Percentiles rank a stretch among this genome's conserved stretches.
Evolutionary conservation across 495 filamentous ascomycete species (phyloP).

Genomic region (Annulohypoxylon nitens): DNA sequence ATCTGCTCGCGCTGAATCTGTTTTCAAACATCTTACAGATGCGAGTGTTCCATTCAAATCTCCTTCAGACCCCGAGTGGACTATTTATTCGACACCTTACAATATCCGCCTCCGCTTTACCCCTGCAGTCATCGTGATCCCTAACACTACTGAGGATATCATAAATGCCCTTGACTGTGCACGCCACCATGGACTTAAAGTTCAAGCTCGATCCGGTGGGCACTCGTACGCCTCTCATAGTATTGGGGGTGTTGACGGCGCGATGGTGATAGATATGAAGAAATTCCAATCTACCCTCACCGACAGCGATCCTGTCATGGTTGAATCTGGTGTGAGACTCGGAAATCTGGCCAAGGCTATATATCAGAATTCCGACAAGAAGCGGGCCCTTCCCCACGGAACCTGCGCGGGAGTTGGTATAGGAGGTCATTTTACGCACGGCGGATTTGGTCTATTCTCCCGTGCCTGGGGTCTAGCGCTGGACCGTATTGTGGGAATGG

Average conservation of each 20-base stretch:
- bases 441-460: slow-evolving; percentile 73
- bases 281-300: slow-evolving; percentile 51
- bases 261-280: slow-evolving; percentile 65
- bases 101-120: slow-evolving; percentile 69
- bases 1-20: neutral
- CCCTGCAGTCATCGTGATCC: slow-evolving; percentile 69
- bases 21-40: neutral
- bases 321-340: slow-evolving; percentile 70
- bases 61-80: slow-evolving; percentile 46
- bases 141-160: slow-evolving; percentile 63
- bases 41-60: slow-evolving; percentile 5
- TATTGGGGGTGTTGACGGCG: slow-evolving; percentile 62
- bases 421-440: slow-evolving; percentile 77
- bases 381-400: slow-evolving; percentile 72
- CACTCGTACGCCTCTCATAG: slow-evolving; percentile 76
- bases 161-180: slow-evolving; percentile 65
- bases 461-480: slow-evolving; percentile 74
- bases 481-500: slow-evolving; percentile 70
- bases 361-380: slow-evolving; percentile 46
- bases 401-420: slow-evolving; percentile 71
- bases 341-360: slow-evolving; percentile 70
- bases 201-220: slow-evolving; percentile 75
- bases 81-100: slow-evolving; percentile 57
- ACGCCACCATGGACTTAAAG: slow-evolving; percentile 58
- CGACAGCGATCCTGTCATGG: slow-evolving; percentile 57